A percentile compares a stretch with the other conserved stretches of the same genome.
Conservation (phyloP, 2,329 filamentous ascomycete species). For the Zasmidium cellare region DNA sequence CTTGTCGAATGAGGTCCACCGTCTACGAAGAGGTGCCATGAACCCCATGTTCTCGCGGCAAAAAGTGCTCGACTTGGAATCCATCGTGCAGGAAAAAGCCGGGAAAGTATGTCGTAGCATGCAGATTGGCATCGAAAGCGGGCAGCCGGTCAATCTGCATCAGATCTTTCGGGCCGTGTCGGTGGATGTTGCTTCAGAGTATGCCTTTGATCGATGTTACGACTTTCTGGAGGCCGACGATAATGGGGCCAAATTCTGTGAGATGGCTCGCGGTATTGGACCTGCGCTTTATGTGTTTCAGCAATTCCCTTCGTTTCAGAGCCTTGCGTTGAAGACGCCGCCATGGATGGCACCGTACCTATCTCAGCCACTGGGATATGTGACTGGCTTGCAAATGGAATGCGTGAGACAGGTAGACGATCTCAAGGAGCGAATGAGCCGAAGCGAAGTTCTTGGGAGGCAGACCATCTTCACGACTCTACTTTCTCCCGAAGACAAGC, state of each 20-base stretch:
- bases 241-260: slow-evolving; percentile 29
- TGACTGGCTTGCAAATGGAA: slow-evolving; percentile 20
- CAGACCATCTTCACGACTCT: slow-evolving; percentile 34
- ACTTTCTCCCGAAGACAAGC: slow-evolving; percentile 21
- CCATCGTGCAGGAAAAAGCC: slow-evolving; percentile 21
- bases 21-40: slow-evolving; percentile 4
- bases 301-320: slow-evolving; percentile 22
- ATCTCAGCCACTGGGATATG: slow-evolving; percentile 20
- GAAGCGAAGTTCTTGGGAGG: slow-evolving; percentile 16
- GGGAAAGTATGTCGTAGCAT: slow-evolving; percentile 21
- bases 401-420: slow-evolving; percentile 23
- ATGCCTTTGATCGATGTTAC: slow-evolving; percentile 33
- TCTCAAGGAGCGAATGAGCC: slow-evolving; percentile 19
- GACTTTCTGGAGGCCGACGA: slow-evolving; percentile 31
- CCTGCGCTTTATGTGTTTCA: slow-evolving; percentile 24
- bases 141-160: slow-evolving; percentile 28
- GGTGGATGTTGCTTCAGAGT: slow-evolving; percentile 35
- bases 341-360: slow-evolving; percentile 25
- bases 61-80: background rate
- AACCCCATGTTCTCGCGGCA: slow-evolving; percentile 3
- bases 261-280: slow-evolving; percentile 25
- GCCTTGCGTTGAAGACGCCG: slow-evolving; percentile 25
- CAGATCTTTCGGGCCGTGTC: slow-evolving; percentile 31
- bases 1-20: background rate
- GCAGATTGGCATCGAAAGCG: slow-evolving; percentile 9